phyloP scores from a whole-genome alignment of 2,329 filamentous ascomycete species.

The Chalaropsis thielavioides region DNA sequence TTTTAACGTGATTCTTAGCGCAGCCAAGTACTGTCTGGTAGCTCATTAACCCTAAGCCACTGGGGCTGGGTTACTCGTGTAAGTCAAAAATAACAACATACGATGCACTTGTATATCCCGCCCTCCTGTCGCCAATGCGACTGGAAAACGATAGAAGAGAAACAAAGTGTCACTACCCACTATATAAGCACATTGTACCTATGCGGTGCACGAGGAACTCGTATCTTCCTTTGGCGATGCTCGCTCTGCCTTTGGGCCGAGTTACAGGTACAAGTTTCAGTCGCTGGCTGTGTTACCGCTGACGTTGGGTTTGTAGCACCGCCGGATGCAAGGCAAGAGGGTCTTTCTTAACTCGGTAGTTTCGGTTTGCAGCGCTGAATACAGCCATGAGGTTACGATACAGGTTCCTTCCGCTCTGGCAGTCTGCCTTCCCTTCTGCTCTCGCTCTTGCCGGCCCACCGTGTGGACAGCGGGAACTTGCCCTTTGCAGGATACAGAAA shows the following conservation, averaged over 20 bases:
- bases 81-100: background rate
- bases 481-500: background rate
- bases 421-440: background rate
- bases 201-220: background rate
- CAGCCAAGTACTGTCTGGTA: no score
- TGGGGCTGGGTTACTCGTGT: background rate
- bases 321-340: background rate
- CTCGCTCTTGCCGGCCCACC: background rate
- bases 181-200: background rate
- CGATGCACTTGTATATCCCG: background rate
- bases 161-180: background rate
- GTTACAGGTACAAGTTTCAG: conserved; percentile 3
- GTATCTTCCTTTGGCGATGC: background rate
- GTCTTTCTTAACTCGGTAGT: background rate
- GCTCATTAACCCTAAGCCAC: background rate
- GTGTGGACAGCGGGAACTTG: background rate
- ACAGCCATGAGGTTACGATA: background rate
- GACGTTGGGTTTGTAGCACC: background rate
- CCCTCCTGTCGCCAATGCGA: background rate
- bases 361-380: background rate
- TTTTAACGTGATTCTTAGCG: background rate
- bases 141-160: background rate
- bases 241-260: background rate
- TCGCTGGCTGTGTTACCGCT: background rate
- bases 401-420: background rate